Percentiles rank a stretch among this genome's conserved stretches.
phyloP scores from a whole-genome alignment of 768 basidiomycete species.

The Fistulinella prunicolor region DNA sequence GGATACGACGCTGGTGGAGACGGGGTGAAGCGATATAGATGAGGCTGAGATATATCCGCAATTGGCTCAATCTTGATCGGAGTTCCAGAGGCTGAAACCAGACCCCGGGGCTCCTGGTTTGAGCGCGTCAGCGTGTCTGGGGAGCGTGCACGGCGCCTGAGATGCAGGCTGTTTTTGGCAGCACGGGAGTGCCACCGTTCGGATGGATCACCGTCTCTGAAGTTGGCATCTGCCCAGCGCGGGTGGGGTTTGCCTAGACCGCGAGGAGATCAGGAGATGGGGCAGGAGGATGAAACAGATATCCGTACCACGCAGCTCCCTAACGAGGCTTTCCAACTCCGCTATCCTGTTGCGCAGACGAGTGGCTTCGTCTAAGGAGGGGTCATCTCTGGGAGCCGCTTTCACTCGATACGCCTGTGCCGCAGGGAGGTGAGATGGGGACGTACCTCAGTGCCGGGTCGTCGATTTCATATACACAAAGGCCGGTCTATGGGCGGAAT shows the following conservation, averaged over 20 bases:
- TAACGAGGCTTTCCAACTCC: conserved; percentile 88
- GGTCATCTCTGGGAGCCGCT: conserved; percentile 63
- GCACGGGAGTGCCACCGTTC: conserved; percentile 88
- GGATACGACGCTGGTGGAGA: conserved; percentile 58
- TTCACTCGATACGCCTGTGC: background rate
- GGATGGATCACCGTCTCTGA: conserved; percentile 75
- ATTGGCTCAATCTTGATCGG: conserved; percentile 68
- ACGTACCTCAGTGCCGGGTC: conserved; percentile 73
- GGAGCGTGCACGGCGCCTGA: conserved; percentile 40
- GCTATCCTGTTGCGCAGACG: conserved; percentile 84
- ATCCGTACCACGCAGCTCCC: conserved; percentile 73
- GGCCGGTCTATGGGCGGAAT: conserved; percentile 61
- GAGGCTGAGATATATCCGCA: conserved; percentile 45
- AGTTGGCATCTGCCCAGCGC: conserved; percentile 78
- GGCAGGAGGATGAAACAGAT: conserved; percentile 11
- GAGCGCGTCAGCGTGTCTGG: conserved; percentile 33
- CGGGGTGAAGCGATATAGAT: conserved; percentile 68
- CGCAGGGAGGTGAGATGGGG: background rate
- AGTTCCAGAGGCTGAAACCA: conserved; percentile 46
- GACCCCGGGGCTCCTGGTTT: conserved; percentile 38
- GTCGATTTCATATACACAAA: conserved; percentile 94
- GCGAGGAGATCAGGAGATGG: conserved; percentile 8
- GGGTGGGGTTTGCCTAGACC: conserved; percentile 78
- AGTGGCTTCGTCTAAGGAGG: conserved; percentile 82
- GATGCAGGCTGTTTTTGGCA: conserved; percentile 56